Evolutionary conservation across 352 stramenopile genomes (phyloP).

Genomic region (Phytophthora capsici): DNA sequence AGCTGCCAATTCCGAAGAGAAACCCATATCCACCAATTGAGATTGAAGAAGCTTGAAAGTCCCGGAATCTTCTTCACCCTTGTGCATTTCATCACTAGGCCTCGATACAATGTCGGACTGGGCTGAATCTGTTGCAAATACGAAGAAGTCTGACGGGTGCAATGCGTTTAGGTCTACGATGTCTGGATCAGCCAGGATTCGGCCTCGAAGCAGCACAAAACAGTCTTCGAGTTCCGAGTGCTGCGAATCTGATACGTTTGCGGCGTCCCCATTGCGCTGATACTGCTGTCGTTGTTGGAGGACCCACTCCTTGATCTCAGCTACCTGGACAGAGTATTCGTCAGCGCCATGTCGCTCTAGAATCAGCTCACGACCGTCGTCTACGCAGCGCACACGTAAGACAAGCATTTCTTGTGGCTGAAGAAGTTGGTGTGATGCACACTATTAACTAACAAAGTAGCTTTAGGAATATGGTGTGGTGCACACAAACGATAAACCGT

Average conservation of each 20-base stretch:
- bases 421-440: constrained; percentile 2
- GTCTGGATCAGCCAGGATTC: constrained; percentile 66
- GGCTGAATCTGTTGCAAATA: constrained; percentile 54
- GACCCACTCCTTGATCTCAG: constrained; percentile 54
- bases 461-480: constrained; percentile 2
- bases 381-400: constrained; percentile 61
- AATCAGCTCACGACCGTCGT: constrained; percentile 61
- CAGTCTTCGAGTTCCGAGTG: constrained; percentile 27
- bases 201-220: constrained; percentile 61
- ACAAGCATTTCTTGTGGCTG: constrained; percentile 21
- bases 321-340: constrained; percentile 50
- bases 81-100: constrained; percentile 20
- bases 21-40: constrained; percentile 78
- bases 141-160: constrained; percentile 60
- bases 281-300: constrained; percentile 40
- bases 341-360: constrained; percentile 48
- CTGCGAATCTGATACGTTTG: constrained; percentile 1
- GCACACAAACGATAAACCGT: constrained; percentile 16
- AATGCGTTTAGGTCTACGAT: constrained; percentile 65
- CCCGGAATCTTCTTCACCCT: constrained; percentile 8
- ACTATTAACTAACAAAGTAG: too few species aligned
- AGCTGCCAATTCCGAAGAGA: constrained; percentile 34
- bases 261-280: constrained; percentile 1
- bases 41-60: constrained; percentile 17
- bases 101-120: neutral